Evolutionary conservation across 192 early-diverging fungal species (phyloP), one percentile per base, ranked within the genome.

Genomic region (Thoreauomyces humboldtii): DNA sequence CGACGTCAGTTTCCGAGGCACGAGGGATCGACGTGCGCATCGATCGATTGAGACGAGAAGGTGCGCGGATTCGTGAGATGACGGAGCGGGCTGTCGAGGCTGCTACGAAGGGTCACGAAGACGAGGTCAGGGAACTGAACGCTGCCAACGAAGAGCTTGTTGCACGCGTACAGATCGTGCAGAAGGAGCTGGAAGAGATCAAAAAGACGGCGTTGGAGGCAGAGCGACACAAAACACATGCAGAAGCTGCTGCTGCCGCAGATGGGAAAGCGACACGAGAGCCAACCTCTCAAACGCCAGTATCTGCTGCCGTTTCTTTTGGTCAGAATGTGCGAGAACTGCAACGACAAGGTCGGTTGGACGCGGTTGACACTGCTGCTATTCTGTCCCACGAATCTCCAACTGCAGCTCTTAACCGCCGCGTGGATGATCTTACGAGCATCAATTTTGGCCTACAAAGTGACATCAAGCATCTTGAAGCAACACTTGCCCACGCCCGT

Each of bases 61-160:
- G 61, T 34, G 32, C 31, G 38, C 33, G 46, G 43, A 54, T 68
- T 15, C 11, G 61, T 12, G 19, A 63, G 21, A 61, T 51, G 37
- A 55, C 69, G 6, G 63, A 70, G 34, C 28, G 19, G 9, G 65
- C 69, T 1, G 44, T 70, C 21, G 28, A 52, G n/a, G n/a, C n/a
- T n/a, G n/a, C n/a, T n/a, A n/a, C n/a, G n/a, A n/a, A n/a, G n/a
- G n/a, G n/a, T n/a, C n/a, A n/a, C n/a, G n/a, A n/a, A n/a, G n/a
- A 64, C 17, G 46, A 51, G 11, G 50, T 70, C 29, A 35, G 41
- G 19, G 11, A 50, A 11, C 35, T 68, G 7, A 28, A 48, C 19
- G 21, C 19, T 7, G 66, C 48, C 21, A 68, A 68, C 33, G 19
- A 35, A 12, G 48, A 58, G 32, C 31, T 68, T 21, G 58, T 15